phyloP scores from a whole-genome alignment of 2,329 filamentous ascomycete genomes.

The Colletotrichum tropicicola region DNA sequence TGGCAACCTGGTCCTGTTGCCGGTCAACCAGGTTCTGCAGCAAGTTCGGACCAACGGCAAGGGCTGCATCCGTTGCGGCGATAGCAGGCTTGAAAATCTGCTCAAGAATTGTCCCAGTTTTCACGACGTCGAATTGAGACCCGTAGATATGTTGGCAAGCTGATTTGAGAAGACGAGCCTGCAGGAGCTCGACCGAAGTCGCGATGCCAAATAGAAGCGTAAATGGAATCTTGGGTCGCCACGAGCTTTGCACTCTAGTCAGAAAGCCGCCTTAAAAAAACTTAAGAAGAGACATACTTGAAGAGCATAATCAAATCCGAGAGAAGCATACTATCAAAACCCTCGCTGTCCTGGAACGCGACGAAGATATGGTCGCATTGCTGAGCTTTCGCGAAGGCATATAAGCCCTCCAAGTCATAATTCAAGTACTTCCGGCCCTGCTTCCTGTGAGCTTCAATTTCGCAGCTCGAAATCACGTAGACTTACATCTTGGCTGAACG shows the following conservation, averaged over 20 bases:
- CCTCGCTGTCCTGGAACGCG: constrained; percentile 83
- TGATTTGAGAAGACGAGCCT: constrained; percentile 75
- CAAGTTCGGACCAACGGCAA: constrained; percentile 72
- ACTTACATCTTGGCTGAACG: constrained; percentile 57
- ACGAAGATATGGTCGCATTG: constrained; percentile 70
- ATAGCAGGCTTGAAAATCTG: constrained; percentile 75
- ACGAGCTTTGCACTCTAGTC: constrained; percentile 51
- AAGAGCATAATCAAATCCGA: constrained; percentile 76
- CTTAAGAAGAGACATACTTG: constrained; percentile 52
- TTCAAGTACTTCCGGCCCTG: constrained; percentile 74
- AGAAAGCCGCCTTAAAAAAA: background rate
- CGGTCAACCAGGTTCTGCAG: constrained; percentile 72
- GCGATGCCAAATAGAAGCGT: constrained; percentile 82
- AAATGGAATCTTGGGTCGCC: constrained; percentile 81
- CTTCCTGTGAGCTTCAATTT: constrained; percentile 29
- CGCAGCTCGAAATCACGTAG: too few relatives aligned
- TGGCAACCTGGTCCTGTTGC: constrained; percentile 80
- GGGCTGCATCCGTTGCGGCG: constrained; percentile 60
- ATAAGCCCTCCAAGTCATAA: constrained; percentile 80
- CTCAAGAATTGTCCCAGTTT: constrained; percentile 76
- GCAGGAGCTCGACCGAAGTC: constrained; percentile 82
- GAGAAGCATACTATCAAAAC: constrained; percentile 78
- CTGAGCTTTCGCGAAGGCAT: constrained; percentile 65
- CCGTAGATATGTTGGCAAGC: constrained; percentile 75
- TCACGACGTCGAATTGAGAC: constrained; percentile 79